Conservation (phyloP, 164 flowering plant species). For the Magnolia sinica region DNA sequence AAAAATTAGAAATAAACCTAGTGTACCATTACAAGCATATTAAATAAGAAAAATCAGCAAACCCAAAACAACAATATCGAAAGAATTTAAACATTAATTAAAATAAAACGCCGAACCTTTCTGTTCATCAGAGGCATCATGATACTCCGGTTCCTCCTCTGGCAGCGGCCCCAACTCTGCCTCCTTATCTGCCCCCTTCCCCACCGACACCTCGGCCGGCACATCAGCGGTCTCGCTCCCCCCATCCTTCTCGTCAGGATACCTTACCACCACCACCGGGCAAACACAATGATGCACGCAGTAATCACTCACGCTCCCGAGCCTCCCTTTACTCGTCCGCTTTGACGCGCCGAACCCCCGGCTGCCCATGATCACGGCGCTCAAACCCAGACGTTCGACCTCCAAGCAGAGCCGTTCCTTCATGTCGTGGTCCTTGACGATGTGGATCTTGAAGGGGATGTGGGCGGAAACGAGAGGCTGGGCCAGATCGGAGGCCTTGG, state of each 20-base stretch:
- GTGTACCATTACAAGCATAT: not conserved
- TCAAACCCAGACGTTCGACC: conserved; percentile 70
- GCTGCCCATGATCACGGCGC: conserved; percentile 84
- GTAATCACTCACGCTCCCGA: conserved; percentile 81
- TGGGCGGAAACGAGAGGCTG: conserved; percentile 52
- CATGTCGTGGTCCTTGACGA: conserved; percentile 81
- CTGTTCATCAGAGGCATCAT: conserved; percentile 42
- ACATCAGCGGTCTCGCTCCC: conserved; percentile 10
- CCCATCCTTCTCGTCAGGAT: conserved; percentile 44
- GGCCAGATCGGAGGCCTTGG: conserved; percentile 48
- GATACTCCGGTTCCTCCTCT: conserved; percentile 45
- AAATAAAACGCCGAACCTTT: conserved; percentile 19
- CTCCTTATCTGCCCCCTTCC: conserved; percentile 12
- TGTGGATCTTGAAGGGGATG: conserved; percentile 65
- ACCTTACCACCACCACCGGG: conserved; percentile 82
- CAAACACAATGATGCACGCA: conserved; percentile 82
- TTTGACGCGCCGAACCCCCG: conserved; percentile 62
- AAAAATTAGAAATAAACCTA: not conserved
- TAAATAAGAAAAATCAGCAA: not conserved
- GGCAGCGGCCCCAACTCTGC: conserved; percentile 32
- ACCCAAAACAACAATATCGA: not conserved
- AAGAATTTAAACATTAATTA: not conserved
- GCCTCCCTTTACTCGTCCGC: conserved; percentile 39
- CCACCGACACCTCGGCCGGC: not conserved
- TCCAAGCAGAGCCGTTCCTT: conserved; percentile 79